These are phyloP conservation scores for carrot (Daucus carota) DNA, from an alignment of 129 eudicot species.

Conservation along the genomic window DH1_v3.0 NC_030381.2:39662001-39662500, in stretches of 20 bases:
- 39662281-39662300: conserved; percentile 38
- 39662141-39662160: not conserved
- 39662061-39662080: not conserved
- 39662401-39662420: conserved; percentile 71
- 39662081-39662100: no score
- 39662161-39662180: not conserved
- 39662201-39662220: not conserved
- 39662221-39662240: not conserved
- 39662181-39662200: not conserved
- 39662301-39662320: conserved; percentile 47
- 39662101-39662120: not conserved
- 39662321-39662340: conserved; percentile 55
- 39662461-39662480: not conserved
- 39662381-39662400: conserved; percentile 64
- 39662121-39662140: not conserved
- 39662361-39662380: conserved; percentile 69
- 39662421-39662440: not conserved
- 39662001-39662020: not conserved
- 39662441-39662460: not conserved
- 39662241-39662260: not conserved
- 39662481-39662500: not conserved
- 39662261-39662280: conserved; percentile 13
- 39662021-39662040: not conserved
- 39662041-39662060: not conserved
- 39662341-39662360: conserved; percentile 53